A percentile compares a stretch with the other conserved stretches of the same genome.
These are phyloP conservation scores for Kalaharituber pfeilii DNA, from an alignment of 2,329 filamentous ascomycete species.

Conservation along the genomic window DNA sequence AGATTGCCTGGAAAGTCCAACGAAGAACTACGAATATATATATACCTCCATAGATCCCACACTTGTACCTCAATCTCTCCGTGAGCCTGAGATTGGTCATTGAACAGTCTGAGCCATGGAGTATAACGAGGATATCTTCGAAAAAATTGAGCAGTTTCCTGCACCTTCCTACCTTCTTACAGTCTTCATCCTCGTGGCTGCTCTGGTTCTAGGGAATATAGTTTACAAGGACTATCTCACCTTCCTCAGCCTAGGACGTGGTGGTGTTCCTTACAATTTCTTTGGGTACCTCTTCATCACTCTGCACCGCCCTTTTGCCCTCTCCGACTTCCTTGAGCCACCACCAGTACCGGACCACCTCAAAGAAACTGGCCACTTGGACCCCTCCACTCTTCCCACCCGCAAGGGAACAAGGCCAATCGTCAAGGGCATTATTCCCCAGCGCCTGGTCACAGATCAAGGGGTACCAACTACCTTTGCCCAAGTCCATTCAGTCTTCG, in stretches of 20 bases:
- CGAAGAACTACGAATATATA: too few species aligned
- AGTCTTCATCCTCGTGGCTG: too few species aligned
- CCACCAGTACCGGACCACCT: conserved; percentile 36
- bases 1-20: too few species aligned
- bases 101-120: too few species aligned
- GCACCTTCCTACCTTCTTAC: too few species aligned
- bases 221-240: conserved; percentile 54
- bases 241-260: conserved; percentile 61
- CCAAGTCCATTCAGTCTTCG: conserved; percentile 38
- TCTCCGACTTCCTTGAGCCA: conserved; percentile 51
- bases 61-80: too few species aligned
- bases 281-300: conserved; percentile 56
- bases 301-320: conserved; percentile 51
- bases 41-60: too few species aligned
- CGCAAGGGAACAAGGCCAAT: conserved; percentile 46
- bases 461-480: conserved; percentile 32
- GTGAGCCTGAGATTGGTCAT: too few species aligned
- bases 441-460: conserved; percentile 60
- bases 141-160: too few species aligned
- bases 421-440: conserved; percentile 62
- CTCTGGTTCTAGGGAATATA: not conserved
- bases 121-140: too few species aligned
- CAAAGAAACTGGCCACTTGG: conserved; percentile 43
- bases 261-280: conserved; percentile 60
- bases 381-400: conserved; percentile 36